Conservation (phyloP, 768 basidiomycete genomes). For the Phlebiopsis gigantea region DNA sequence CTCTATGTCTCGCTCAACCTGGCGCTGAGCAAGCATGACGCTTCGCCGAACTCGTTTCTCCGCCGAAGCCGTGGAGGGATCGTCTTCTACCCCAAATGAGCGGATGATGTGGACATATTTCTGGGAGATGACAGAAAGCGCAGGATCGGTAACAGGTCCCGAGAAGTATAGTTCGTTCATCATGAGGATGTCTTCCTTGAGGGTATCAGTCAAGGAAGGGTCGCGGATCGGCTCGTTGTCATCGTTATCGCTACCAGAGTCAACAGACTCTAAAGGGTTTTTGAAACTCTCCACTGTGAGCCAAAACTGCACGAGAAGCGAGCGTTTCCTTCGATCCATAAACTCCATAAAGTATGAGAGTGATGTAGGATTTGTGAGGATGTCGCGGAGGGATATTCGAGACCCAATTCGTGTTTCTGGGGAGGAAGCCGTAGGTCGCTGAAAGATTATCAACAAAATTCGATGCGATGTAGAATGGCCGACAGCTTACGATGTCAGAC, state of each 20-base stretch:
- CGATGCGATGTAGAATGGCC: too few relatives aligned
- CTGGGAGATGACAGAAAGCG: conserved; percentile 58
- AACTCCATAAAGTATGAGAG: conserved; percentile 98
- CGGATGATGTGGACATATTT: conserved; percentile 70
- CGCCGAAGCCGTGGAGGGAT: conserved; percentile 35
- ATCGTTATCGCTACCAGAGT: conserved; percentile 50
- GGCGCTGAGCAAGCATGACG: conserved; percentile 79
- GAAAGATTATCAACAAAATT: neutral
- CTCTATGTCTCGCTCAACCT: conserved; percentile 86
- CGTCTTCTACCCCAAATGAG: conserved; percentile 51
- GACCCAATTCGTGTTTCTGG: conserved; percentile 40
- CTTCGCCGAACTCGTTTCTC: conserved; percentile 63
- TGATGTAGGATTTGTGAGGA: conserved; percentile 84
- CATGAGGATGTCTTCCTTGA: conserved; percentile 85
- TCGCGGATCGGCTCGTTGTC: conserved; percentile 60
- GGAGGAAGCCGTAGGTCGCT: neutral
- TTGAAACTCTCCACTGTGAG: conserved; percentile 97
- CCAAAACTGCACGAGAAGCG: conserved; percentile 94
- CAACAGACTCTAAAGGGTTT: conserved; percentile 84
- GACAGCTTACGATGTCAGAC: conserved; percentile 52
- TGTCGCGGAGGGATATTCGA: conserved; percentile 62
- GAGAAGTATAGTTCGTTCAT: conserved; percentile 88
- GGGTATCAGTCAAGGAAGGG: conserved; percentile 49
- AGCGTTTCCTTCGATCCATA: conserved; percentile 86
- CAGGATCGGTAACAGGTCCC: conserved; percentile 47